Base-by-base conservation (phyloP, 306 rosid species). In the Arachis hypogaea region DNA sequence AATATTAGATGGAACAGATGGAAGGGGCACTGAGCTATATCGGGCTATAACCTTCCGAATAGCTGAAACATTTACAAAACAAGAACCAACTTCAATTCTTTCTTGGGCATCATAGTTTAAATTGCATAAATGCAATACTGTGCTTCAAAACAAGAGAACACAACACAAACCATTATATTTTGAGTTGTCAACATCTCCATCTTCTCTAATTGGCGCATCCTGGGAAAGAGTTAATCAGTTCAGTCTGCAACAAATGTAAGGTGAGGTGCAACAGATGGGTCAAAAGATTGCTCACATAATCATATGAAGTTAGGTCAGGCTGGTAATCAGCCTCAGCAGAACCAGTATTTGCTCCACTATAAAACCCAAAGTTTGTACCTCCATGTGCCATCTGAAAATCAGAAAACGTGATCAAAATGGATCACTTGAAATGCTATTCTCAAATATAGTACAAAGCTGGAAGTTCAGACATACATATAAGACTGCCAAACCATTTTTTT, bases 171-270 rank as follows among this genome's bases (percentile, higher is more conserved):
- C 98, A 71, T 81, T 75, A 84, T 85, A 94, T 77, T 94, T 94
- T 45, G 88, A 80, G 73, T 91, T 89, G 91, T 78, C 87, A 68
- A 91, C 81, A 80, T 94, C 97, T 59, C 98, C 98, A 43, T 86
- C 76, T 79, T 94, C 98, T 80, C 81, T 88, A 62, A 94, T 94
- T 2, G 98, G 96, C 7, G 98, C 98, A 85, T 94, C 98, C 98
- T 94, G 86, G 75, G 43, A 57, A 80, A 78, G 77, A 49, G 66
- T 49, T 57, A 71, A 51, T 72, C 60, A 72, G 66, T 51, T 54
- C n/a, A 47, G 71, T 69, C 56, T 9, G 67, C 50, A 52, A 77
- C 36, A 42, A 45, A 52, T 47, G 46, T 43, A 49, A 77, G 62
- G 45, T 56, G 51, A 41, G 58, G 45, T 56, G 51, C 45, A 68